Evolutionary conservation across 257 asterid species (phyloP).

Genomic region (Forsythia suspensa): DNA sequence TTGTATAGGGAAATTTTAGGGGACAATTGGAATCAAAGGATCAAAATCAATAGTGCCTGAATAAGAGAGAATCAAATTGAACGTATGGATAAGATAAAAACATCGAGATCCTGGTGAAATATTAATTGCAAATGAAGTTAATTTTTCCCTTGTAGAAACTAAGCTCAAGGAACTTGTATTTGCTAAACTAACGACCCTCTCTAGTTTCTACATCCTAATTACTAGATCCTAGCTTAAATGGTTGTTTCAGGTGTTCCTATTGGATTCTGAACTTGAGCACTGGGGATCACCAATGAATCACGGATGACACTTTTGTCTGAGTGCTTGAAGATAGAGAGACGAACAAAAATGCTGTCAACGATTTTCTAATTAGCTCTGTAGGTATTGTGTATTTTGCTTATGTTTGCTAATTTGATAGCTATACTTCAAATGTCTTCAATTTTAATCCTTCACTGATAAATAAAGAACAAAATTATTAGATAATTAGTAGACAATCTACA

Average conservation of each 20-base stretch:
- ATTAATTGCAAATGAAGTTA: not conserved
- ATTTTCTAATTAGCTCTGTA: not conserved
- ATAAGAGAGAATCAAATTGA: not conserved
- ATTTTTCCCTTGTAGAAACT: too few species aligned
- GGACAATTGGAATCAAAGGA: not conserved
- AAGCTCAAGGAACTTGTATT: not conserved
- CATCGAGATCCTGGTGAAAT: not conserved
- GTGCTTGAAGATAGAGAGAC: not conserved
- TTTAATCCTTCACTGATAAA: not conserved
- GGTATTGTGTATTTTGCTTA: not conserved
- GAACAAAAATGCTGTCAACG: not conserved
- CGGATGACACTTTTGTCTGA: not conserved
- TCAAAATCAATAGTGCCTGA: not conserved
- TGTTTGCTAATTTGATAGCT: not conserved
- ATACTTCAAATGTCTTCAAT: too few species aligned
- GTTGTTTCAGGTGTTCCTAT: not conserved
- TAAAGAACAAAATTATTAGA: not conserved
- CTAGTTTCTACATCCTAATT: not conserved
- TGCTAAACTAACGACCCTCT: not conserved
- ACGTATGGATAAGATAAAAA: too few species aligned
- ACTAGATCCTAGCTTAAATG: not conserved
- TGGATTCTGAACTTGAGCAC: not conserved
- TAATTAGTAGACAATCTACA: not conserved
- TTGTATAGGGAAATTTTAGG: constrained; percentile 7
- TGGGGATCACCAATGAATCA: not conserved